Evolutionary conservation across 495 filamentous ascomycete species (phyloP).

Genomic region (Aspergillus funiculosus): DNA sequence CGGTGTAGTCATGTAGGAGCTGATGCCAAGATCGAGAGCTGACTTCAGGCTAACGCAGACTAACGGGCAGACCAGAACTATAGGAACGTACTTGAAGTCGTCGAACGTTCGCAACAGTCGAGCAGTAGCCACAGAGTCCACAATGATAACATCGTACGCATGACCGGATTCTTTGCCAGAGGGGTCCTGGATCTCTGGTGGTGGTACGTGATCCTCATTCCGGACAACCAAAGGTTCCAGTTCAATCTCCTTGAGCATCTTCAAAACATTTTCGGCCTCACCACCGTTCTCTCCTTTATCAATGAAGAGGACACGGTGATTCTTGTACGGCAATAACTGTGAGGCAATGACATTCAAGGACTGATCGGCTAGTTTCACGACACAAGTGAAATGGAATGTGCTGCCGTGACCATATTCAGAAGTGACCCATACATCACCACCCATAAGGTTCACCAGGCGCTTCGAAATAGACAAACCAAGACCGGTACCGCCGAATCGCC

Average conservation of each 20-base stretch:
- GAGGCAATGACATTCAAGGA: conserved; percentile 76
- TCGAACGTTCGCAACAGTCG: conserved; percentile 78
- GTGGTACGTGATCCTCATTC: conserved; percentile 54
- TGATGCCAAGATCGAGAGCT: conserved; percentile 91
- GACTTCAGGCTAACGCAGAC: conserved; percentile 93
- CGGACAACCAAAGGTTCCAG: conserved; percentile 78
- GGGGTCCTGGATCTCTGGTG: conserved; percentile 52
- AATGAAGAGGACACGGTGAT: conserved; percentile 86
- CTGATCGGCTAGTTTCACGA: conserved; percentile 77
- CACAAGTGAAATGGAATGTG: conserved; percentile 96
- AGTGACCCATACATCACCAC: conserved; percentile 94
- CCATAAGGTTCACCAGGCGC: conserved; percentile 93
- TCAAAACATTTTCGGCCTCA: conserved; percentile 66
- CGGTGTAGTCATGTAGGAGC: conserved; percentile 97
- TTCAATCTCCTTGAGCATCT: conserved; percentile 73
- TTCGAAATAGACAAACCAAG: conserved; percentile 95
- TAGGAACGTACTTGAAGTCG: conserved; percentile 95
- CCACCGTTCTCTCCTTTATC: conserved; percentile 80
- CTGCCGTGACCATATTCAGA: conserved; percentile 90
- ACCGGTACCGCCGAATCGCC: conserved; percentile 94
- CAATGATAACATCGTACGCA: conserved; percentile 92
- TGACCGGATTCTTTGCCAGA: conserved; percentile 54
- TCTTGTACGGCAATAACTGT: conserved; percentile 81
- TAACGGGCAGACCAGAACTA: conserved; percentile 85
- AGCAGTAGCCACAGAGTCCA: conserved; percentile 89